Percentiles rank a stretch among this genome's conserved stretches.
Conservation (phyloP, 2,329 filamentous ascomycete genomes). For the Colletotrichum sp. region DNA sequence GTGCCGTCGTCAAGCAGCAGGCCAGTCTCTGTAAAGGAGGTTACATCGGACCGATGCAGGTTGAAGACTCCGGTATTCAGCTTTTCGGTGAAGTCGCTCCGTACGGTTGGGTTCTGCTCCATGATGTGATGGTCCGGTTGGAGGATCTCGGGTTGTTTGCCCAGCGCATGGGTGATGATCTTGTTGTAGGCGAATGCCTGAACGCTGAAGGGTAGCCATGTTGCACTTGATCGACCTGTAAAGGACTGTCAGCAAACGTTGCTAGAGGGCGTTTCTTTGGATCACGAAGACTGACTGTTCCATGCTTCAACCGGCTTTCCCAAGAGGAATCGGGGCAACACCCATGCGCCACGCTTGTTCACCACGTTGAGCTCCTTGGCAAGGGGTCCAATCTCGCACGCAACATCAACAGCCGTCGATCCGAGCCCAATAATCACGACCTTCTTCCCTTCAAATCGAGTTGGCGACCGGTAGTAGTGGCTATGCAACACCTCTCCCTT, state of each 20-base stretch:
- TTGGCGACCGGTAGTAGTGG: conserved; percentile 38
- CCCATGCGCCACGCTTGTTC: conserved; percentile 40
- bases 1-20: conserved; percentile 48
- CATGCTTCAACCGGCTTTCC: conserved; percentile 39
- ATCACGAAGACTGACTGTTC: conserved; percentile 31
- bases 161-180: conserved; percentile 33
- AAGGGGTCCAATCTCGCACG: conserved; percentile 37
- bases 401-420: conserved; percentile 42
- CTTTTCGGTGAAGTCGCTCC: conserved; percentile 34
- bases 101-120: conserved; percentile 37
- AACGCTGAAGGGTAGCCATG: conserved; percentile 30
- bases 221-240: conserved; percentile 31
- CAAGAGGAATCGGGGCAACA: conserved; percentile 40
- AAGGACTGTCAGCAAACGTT: neutral
- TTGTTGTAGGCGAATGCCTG: conserved; percentile 33
- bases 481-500: conserved; percentile 40
- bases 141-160: conserved; percentile 33
- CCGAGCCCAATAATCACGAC: conserved; percentile 42
- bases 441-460: conserved; percentile 37
- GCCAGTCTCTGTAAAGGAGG: conserved; percentile 27
- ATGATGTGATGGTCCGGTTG: conserved; percentile 37
- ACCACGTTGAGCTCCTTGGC: conserved; percentile 40
- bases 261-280: neutral
- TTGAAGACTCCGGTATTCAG: conserved; percentile 34
- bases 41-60: conserved; percentile 34